phyloP scores from a whole-genome alignment of 2,329 filamentous ascomycete genomes.

The Botrytis hyacinthi region DNA sequence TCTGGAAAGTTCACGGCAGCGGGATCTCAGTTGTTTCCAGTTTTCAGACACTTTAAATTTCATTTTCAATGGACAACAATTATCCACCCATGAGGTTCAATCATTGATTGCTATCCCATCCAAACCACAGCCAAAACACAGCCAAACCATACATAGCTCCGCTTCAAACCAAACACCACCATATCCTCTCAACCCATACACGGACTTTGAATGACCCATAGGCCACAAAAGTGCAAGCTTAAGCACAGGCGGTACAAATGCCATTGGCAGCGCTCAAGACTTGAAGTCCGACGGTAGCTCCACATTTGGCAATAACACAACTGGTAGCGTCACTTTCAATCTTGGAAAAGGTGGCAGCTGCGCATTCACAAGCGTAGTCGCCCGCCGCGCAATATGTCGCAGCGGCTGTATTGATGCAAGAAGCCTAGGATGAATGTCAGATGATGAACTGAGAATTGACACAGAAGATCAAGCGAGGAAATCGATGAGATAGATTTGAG shows the following conservation, averaged over 20 bases:
- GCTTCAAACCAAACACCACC: background rate
- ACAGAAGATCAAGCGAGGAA: background rate
- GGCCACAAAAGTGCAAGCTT: no score
- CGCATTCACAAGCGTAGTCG: slow-evolving; percentile 18
- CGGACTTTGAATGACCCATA: background rate
- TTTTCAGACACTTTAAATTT: background rate
- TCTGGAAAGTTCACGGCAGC: background rate
- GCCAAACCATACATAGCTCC: background rate
- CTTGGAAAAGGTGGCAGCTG: background rate
- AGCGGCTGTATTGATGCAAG: background rate
- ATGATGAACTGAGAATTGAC: no score
- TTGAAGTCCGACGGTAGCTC: background rate
- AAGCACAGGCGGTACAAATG: slow-evolving; percentile 14
- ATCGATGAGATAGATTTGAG: background rate
- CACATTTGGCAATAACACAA: slow-evolving; percentile 2
- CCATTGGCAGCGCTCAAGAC: background rate
- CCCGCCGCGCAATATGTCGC: background rate
- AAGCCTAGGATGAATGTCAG: background rate
- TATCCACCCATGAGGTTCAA: background rate
- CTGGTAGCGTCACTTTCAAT: background rate
- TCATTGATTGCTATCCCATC: background rate
- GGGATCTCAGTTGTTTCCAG: background rate
- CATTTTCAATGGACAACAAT: background rate
- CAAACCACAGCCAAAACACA: background rate
- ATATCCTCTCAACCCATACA: background rate